These are phyloP conservation scores for Acer yangbiense DNA, from an alignment of 345 rosid species.

Conservation along the genomic window DNA sequence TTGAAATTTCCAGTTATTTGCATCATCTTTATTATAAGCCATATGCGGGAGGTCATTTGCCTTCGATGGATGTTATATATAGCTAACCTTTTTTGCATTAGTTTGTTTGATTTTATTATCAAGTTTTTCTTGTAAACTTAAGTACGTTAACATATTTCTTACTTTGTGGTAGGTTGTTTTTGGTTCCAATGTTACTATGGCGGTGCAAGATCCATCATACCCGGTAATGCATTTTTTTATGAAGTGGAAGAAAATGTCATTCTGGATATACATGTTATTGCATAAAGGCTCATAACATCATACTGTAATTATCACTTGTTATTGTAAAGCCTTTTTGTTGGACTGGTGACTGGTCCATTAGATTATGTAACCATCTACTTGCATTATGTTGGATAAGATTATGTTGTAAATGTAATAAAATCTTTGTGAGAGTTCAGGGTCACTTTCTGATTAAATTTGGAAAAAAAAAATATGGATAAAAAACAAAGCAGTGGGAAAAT, in stretches of 20 bases:
- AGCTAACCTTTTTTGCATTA: too few relatives aligned
- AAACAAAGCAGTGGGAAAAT: not conserved
- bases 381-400: slow-evolving; percentile 4
- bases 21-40: not conserved
- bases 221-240: slow-evolving; percentile 57
- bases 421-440: not conserved
- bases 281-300: not conserved
- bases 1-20: not conserved
- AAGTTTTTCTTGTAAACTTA: not conserved
- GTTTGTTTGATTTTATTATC: too few relatives aligned
- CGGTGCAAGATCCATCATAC: slow-evolving; percentile 98
- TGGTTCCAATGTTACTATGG: slow-evolving; percentile 79
- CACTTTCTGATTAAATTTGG: not conserved
- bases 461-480: too few relatives aligned
- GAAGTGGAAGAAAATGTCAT: slow-evolving; percentile 4
- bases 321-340: not conserved
- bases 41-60: not conserved
- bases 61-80: not conserved
- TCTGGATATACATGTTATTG: not conserved
- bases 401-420: not conserved
- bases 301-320: not conserved
- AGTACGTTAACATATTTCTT: slow-evolving; percentile 10
- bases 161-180: slow-evolving; percentile 62
- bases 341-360: not conserved
- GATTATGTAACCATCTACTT: not conserved